Evolutionary conservation across 768 basidiomycete genomes (phyloP), one percentile per base, ranked within the genome.

Genomic region (Termitomyces sp.): DNA sequence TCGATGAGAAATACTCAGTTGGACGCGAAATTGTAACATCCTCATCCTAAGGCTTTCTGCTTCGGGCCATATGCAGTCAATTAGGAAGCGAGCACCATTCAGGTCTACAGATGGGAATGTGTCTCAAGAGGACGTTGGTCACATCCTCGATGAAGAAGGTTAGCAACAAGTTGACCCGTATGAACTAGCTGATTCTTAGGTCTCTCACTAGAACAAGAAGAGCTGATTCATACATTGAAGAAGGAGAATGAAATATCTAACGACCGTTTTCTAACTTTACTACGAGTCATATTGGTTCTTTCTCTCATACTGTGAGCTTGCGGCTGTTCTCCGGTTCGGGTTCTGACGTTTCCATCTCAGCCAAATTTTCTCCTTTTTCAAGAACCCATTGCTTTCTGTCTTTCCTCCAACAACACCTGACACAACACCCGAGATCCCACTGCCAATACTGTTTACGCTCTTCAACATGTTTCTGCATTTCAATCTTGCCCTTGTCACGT

Each of bases 131-230:
- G 70, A 73, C 4, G 70, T 70, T 14, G 60, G 58, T 54, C 51
- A 55, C 23, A 70, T 83, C 23, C 69, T 84, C 23, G 82, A 84
- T 58, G 84, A 86, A 59, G 80, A 84, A 75, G 81, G 83, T 80
- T 50, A 63, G 65, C 14, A 14, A 30, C 32, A 46, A 53, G 3
- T 46, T 36, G 41, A 43, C 8, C 50, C 10, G 14, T 43, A 30
- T 30, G 13, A 47, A 55, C 33, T 41, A 23, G 13, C 33, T 56
- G 4, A 47, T 47, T 33, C 26, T 35, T 8, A 23, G 14, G 20
- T 23, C 52, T 33, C 14, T 46, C 43, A 3, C 20, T 64, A 88
- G 87, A 89, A 67, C 88, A 89, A 67, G 81, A 86, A 49, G 79
- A 81, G 48, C 43, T 86, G 13, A 77, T 89, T 50, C 71, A 79